Conservation (phyloP, 2,329 filamentous ascomycete species). For the Cadophora sp. region DNA sequence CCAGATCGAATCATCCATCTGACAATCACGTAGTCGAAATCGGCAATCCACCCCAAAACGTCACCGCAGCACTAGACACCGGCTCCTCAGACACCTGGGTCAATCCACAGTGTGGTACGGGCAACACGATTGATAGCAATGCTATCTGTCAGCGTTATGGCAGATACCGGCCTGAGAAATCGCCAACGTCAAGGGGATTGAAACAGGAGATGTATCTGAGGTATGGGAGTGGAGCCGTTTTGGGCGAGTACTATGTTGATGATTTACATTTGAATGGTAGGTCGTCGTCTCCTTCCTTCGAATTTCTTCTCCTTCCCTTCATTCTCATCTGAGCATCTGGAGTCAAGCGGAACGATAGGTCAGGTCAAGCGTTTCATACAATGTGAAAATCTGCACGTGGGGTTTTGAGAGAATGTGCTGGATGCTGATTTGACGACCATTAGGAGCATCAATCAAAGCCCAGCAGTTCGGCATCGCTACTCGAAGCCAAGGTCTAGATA, state of each 20-base stretch:
- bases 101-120: slow-evolving; percentile 10
- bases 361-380: too few species aligned
- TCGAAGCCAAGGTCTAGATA: slow-evolving; percentile 16
- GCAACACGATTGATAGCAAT: background rate
- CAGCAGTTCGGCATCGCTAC: slow-evolving; percentile 22
- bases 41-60: slow-evolving; percentile 20
- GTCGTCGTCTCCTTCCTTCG: background rate
- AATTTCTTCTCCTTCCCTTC: background rate
- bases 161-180: slow-evolving; percentile 3
- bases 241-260: slow-evolving; percentile 20
- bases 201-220: slow-evolving; percentile 13
- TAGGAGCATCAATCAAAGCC: slow-evolving; percentile 18
- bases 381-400: too few species aligned
- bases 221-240: slow-evolving; percentile 19
- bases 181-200: slow-evolving; percentile 8
- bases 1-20: background rate
- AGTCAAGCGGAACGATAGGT: too few species aligned
- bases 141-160: slow-evolving; percentile 8
- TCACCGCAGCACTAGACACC: slow-evolving; percentile 19
- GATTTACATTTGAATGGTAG: slow-evolving; percentile 21
- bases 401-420: too few species aligned
- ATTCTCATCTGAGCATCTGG: background rate
- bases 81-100: slow-evolving; percentile 24
- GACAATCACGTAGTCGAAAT: slow-evolving; percentile 5
- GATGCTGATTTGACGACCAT: background rate